These are phyloP conservation scores for Cerioporus squamosus DNA, from an alignment of 1,284 basidiomycete genomes.

Conservation along the genomic window DNA sequence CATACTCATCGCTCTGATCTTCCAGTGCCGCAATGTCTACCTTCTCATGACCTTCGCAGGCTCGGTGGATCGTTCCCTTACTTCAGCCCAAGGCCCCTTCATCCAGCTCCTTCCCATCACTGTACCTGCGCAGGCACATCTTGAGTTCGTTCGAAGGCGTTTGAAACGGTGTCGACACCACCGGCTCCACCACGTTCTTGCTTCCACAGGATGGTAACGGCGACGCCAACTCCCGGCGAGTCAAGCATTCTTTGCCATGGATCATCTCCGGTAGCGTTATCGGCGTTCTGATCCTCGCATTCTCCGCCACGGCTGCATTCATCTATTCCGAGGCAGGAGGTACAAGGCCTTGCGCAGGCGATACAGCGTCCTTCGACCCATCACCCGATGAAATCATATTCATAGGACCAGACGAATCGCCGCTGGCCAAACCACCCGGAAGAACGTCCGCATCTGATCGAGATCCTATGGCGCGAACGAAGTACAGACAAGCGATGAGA, in stretches of 20 bases:
- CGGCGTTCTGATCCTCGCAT: slow-evolving; percentile 26
- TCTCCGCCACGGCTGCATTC: slow-evolving; percentile 29
- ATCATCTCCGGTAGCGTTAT: slow-evolving; percentile 32
- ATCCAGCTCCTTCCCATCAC: slow-evolving; percentile 64
- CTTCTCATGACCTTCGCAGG: slow-evolving; percentile 63
- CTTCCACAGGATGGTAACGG: too few species aligned
- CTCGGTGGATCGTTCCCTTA: slow-evolving; percentile 44
- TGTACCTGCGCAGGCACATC: slow-evolving; percentile 41
- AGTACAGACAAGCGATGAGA: too few species aligned
- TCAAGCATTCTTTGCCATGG: slow-evolving; percentile 17
- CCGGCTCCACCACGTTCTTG: slow-evolving; percentile 29
- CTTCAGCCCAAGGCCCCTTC: slow-evolving; percentile 47
- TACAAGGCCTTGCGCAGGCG: slow-evolving; percentile 20
- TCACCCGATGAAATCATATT: too few species aligned
- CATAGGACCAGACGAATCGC: too few species aligned
- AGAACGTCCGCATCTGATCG: too few species aligned
- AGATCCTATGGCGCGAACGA: too few species aligned
- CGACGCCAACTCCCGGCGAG: too few species aligned
- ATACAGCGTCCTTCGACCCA: too few species aligned
- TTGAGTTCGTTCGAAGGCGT: slow-evolving; percentile 56
- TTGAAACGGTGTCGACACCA: slow-evolving; percentile 52
- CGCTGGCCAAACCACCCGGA: too few species aligned
- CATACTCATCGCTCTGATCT: not conserved
- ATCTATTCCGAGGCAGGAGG: slow-evolving; percentile 30
- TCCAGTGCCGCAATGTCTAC: slow-evolving; percentile 71